Percentiles rank a stretch among this genome's conserved stretches.
These are phyloP conservation scores for Fusarium nurragi DNA, from an alignment of 2,329 filamentous ascomycete species.

Conservation along the genomic window DNA sequence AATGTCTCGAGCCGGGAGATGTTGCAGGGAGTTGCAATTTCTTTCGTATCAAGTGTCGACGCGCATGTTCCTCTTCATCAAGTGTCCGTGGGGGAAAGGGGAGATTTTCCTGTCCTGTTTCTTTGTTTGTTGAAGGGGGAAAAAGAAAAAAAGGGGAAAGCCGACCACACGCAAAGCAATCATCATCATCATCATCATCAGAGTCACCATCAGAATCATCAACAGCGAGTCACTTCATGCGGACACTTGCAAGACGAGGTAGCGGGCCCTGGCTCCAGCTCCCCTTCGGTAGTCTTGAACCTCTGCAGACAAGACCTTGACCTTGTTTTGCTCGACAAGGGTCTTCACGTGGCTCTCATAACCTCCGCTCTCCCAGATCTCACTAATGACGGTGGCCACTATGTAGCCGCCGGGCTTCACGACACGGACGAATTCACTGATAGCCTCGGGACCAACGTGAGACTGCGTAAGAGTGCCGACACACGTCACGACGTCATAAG, in stretches of 20 bases:
- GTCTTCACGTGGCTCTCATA: conserved; percentile 56
- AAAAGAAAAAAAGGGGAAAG: neutral
- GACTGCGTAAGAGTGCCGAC: conserved; percentile 65
- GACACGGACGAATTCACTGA: conserved; percentile 61
- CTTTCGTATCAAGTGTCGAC: neutral
- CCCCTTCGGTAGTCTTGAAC: conserved; percentile 48
- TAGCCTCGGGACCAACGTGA: conserved; percentile 61
- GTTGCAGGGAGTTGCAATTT: neutral
- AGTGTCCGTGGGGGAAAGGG: neutral
- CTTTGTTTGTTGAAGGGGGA: neutral
- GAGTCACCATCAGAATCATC: conserved; percentile 12
- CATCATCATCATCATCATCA: conserved; percentile 21
- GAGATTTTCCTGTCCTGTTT: conserved; percentile 6
- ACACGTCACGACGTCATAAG: conserved; percentile 62
- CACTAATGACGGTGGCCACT: conserved; percentile 61
- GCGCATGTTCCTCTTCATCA: conserved; percentile 3
- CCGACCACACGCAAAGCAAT: conserved; percentile 13
- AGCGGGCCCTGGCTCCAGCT: conserved; percentile 45
- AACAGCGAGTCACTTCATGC: conserved; percentile 15
- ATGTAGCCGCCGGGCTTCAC: conserved; percentile 58
- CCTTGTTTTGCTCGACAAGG: conserved; percentile 42
- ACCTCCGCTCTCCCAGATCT: conserved; percentile 59
- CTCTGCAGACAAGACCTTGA: conserved; percentile 44
- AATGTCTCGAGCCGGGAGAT: neutral
- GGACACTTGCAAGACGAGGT: conserved; percentile 46